phyloP scores from a whole-genome alignment of 805 yeast genomes.

The Candida qinlingensis region DNA sequence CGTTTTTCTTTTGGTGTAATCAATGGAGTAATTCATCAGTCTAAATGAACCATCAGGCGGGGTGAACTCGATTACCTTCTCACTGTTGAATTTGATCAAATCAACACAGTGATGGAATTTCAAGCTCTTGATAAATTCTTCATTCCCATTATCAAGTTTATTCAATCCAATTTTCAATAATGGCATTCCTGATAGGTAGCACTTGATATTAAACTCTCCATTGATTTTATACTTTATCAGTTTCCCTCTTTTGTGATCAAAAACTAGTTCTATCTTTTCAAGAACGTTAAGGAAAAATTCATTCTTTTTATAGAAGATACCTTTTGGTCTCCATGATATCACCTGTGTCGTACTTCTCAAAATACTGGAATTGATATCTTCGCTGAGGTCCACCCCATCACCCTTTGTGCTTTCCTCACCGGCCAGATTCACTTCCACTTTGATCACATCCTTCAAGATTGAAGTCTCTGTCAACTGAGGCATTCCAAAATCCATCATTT shows the following conservation, averaged over 20 bases:
- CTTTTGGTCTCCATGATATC: conserved; percentile 90
- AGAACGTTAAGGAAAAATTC: conserved; percentile 86
- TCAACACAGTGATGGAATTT: conserved; percentile 89
- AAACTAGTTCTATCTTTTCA: conserved; percentile 65
- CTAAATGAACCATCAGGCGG: conserved; percentile 74
- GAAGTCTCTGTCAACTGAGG: conserved; percentile 80
- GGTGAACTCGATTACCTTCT: conserved; percentile 61
- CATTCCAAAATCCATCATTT: conserved; percentile 85
- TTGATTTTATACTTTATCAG: conserved; percentile 61
- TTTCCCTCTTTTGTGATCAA: conserved; percentile 47
- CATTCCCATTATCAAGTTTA: conserved; percentile 34
- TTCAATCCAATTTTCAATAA: conserved; percentile 70
- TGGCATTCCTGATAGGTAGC: conserved; percentile 91
- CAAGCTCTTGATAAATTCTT: conserved; percentile 51
- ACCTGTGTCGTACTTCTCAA: conserved; percentile 72
- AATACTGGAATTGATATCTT: conserved; percentile 57
- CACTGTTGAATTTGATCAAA: conserved; percentile 45
- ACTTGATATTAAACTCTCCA: conserved; percentile 70
- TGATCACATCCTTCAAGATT: conserved; percentile 72
- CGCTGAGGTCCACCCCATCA: conserved; percentile 13
- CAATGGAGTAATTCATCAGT: conserved; percentile 5
- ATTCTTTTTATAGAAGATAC: conserved; percentile 80
- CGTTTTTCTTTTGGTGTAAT: conserved; percentile 2
- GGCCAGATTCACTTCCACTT: conserved; percentile 44
- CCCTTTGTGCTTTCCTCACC: conserved; percentile 8